A percentile compares a stretch with the other conserved stretches of the same genome.
These are phyloP conservation scores for Solanum hybrid DNA, from an alignment of 305 asterid species.

Conservation along the genomic window DNA sequence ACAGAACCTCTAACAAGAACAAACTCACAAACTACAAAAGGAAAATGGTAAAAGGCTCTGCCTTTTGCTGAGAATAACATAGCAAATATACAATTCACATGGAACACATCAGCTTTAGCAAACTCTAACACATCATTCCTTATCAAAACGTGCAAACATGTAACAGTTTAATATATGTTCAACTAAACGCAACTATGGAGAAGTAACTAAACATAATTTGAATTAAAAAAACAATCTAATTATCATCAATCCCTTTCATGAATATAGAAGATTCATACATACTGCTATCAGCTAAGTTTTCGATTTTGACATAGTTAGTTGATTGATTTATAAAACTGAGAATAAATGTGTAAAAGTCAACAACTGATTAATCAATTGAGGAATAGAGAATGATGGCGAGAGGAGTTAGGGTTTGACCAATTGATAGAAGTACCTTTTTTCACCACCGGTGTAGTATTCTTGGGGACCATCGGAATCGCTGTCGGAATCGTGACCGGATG, in stretches of 20 bases:
- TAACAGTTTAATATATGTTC: neutral
- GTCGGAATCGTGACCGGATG: constrained; percentile 60
- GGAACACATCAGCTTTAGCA: neutral
- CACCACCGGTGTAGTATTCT: constrained; percentile 88
- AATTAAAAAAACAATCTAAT: neutral
- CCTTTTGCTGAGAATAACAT: neutral
- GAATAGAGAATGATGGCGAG: neutral
- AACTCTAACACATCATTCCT: neutral
- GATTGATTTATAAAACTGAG: neutral
- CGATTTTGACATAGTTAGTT: neutral
- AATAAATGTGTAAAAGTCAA: neutral
- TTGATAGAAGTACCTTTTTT: constrained; percentile 49
- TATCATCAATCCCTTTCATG: neutral
- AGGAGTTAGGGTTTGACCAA: constrained; percentile 15
- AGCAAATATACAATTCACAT: neutral
- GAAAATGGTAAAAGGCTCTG: neutral
- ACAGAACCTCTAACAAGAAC: neutral
- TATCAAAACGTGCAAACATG: neutral
- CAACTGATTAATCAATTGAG: neutral
- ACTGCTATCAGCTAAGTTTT: neutral
- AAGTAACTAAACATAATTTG: neutral
- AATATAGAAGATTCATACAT: neutral
- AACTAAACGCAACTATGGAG: neutral
- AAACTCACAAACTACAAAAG: neutral
- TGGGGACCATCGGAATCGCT: constrained; percentile 76